Evolutionary conservation across 768 basidiomycete genomes (phyloP).

Genomic region (Boletus subparvulus): DNA sequence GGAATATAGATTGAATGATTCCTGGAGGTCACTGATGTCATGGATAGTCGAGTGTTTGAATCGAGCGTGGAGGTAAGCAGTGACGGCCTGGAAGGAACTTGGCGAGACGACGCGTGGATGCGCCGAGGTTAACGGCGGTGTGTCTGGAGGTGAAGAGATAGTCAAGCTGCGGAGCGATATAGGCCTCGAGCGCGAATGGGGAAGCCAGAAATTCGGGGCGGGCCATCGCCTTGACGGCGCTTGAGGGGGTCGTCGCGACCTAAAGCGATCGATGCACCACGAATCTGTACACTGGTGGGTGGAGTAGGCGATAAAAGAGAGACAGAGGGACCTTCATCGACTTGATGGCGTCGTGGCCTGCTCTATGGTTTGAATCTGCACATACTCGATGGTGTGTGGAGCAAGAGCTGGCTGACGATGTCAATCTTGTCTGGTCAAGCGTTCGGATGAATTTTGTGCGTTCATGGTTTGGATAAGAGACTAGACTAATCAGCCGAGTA

Average conservation of each 20-base stretch:
- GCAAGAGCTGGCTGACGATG: slow-evolving; percentile 87
- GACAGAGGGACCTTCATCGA: slow-evolving; percentile 74
- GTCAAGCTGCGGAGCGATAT: slow-evolving; percentile 61
- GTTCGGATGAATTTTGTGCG: slow-evolving; percentile 40
- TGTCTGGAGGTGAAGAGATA: slow-evolving; percentile 87
- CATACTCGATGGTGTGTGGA: slow-evolving; percentile 70
- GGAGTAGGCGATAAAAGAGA: not conserved
- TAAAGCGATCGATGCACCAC: slow-evolving; percentile 88
- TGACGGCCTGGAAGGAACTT: slow-evolving; percentile 37
- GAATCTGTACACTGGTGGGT: slow-evolving; percentile 46
- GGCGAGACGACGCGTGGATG: slow-evolving; percentile 73
- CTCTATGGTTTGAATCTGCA: slow-evolving; percentile 67
- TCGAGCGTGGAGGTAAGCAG: not conserved
- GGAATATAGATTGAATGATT: too few relatives aligned
- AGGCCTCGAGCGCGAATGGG: slow-evolving; percentile 46
- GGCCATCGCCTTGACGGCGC: slow-evolving; percentile 46
- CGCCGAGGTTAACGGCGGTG: slow-evolving; percentile 93
- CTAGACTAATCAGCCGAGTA: not conserved
- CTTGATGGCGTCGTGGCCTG: slow-evolving; percentile 92
- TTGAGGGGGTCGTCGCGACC: slow-evolving; percentile 62
- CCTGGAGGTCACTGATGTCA: too few relatives aligned
- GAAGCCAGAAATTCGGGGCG: slow-evolving; percentile 57
- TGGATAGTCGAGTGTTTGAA: too few relatives aligned
- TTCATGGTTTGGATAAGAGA: slow-evolving; percentile 13
- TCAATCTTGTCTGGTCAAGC: slow-evolving; percentile 54